phyloP scores from a whole-genome alignment of 495 filamentous ascomycete genomes.

The Talaromyces trachyspermus region DNA sequence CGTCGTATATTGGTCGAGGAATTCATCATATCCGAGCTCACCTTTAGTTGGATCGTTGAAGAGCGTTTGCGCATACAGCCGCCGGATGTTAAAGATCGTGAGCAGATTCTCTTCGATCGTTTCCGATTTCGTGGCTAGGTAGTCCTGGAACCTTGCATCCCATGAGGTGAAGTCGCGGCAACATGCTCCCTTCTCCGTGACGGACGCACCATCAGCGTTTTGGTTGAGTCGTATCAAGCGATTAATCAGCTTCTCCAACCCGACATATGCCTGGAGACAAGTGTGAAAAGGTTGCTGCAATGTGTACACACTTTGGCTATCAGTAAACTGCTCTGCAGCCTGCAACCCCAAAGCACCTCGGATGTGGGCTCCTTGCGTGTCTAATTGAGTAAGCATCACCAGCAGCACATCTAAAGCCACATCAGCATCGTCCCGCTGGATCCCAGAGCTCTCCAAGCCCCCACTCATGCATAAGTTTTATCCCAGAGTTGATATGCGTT shows the following conservation, averaged over 20 bases:
- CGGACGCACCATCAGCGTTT: background rate
- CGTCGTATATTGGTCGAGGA: background rate
- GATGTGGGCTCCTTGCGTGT: background rate
- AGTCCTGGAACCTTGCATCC: background rate
- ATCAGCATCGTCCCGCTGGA: background rate
- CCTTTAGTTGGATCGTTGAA: background rate
- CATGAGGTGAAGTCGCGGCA: background rate
- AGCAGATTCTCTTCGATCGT: background rate
- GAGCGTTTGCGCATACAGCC: background rate
- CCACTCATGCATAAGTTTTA: background rate
- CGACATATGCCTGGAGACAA: background rate
- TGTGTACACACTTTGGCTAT: background rate
- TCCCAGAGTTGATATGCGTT: background rate
- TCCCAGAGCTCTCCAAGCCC: background rate
- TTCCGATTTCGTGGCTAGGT: background rate
- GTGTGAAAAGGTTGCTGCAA: background rate
- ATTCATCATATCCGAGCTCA: background rate
- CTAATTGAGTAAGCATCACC: background rate
- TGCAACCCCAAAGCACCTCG: background rate
- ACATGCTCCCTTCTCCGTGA: background rate
- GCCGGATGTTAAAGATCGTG: background rate
- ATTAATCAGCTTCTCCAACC: constrained; percentile 1
- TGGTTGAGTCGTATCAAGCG: constrained; percentile 1
- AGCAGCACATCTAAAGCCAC: background rate
- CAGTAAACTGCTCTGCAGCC: background rate